phyloP scores from a whole-genome alignment of 2,329 filamentous ascomycete genomes.

The Elsinoe australis region DNA sequence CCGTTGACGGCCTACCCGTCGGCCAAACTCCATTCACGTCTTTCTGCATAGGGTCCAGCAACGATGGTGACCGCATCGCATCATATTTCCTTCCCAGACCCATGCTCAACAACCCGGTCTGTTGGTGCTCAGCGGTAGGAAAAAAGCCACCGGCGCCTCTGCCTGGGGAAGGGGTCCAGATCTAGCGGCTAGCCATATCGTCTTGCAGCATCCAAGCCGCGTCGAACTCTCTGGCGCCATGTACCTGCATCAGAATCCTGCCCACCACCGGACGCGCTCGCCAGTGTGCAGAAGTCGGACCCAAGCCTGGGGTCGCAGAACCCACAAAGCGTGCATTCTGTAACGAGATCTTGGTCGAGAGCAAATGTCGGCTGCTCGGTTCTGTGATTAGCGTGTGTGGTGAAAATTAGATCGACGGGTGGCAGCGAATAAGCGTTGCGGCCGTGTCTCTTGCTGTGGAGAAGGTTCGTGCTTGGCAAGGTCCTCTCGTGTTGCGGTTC shows the following conservation, averaged over 20 bases:
- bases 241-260: slow-evolving; percentile 1
- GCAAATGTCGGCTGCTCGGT: not conserved
- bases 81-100: no score
- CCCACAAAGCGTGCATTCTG: no score
- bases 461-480: no score
- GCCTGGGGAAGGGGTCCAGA: slow-evolving; percentile 10
- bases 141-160: slow-evolving; percentile 11
- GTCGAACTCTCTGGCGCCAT: not conserved
- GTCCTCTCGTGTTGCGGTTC: not conserved
- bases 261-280: no score
- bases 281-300: no score
- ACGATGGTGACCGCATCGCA: no score
- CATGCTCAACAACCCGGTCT: not conserved
- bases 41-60: not conserved
- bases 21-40: not conserved
- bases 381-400: not conserved
- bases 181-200: not conserved
- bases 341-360: slow-evolving; percentile 12
- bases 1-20: not conserved
- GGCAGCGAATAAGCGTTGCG: slow-evolving; percentile 12
- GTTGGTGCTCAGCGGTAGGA: not conserved
- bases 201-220: not conserved
- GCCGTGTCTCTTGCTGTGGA: not conserved
- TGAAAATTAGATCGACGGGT: slow-evolving; percentile 13
- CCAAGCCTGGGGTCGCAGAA: no score